phyloP scores from a whole-genome alignment of 2,329 filamentous ascomycete species.

The Fusarium sp. region DNA sequence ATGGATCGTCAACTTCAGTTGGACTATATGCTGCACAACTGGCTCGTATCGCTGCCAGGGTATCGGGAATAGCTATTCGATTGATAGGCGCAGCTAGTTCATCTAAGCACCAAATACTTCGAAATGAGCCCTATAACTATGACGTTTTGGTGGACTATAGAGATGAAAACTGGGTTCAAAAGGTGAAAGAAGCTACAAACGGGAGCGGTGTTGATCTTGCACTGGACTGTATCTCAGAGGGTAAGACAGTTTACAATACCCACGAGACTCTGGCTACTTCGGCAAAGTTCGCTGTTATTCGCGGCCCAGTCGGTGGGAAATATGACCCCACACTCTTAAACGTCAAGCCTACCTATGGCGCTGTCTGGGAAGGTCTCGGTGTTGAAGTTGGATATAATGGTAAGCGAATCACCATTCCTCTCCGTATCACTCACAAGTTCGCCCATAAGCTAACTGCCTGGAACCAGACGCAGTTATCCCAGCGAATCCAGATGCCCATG shows the following conservation, averaged over 20 bases:
- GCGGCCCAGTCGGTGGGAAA: conserved; percentile 37
- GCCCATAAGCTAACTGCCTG: rapidly evolving
- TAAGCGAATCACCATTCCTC: not conserved
- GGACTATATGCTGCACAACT: conserved; percentile 51
- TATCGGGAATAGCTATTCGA: conserved; percentile 18
- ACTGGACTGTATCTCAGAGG: conserved; percentile 56
- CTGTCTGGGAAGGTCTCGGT: conserved; percentile 57
- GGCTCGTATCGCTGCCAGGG: conserved; percentile 20
- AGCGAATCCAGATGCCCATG: conserved; percentile 39
- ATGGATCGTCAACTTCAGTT: conserved; percentile 51
- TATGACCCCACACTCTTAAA: conserved; percentile 42
- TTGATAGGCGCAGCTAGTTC: conserved; percentile 49
- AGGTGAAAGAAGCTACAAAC: conserved; percentile 43
- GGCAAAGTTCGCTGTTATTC: conserved; percentile 45
- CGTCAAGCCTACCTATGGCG: conserved; percentile 53
- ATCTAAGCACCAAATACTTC: conserved; percentile 44
- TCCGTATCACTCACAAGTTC: rapidly evolving
- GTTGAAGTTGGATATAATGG: conserved; percentile 54
- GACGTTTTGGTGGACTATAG: conserved; percentile 56
- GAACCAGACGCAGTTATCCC: conserved; percentile 18
- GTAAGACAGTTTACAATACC: conserved; percentile 48
- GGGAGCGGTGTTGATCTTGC: conserved; percentile 51
- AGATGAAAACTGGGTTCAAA: conserved; percentile 48
- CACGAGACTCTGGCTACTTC: conserved; percentile 43
- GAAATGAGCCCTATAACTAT: conserved; percentile 51